Conservation (phyloP, 768 basidiomycete species). For the Lanmaoa rubissima region DNA sequence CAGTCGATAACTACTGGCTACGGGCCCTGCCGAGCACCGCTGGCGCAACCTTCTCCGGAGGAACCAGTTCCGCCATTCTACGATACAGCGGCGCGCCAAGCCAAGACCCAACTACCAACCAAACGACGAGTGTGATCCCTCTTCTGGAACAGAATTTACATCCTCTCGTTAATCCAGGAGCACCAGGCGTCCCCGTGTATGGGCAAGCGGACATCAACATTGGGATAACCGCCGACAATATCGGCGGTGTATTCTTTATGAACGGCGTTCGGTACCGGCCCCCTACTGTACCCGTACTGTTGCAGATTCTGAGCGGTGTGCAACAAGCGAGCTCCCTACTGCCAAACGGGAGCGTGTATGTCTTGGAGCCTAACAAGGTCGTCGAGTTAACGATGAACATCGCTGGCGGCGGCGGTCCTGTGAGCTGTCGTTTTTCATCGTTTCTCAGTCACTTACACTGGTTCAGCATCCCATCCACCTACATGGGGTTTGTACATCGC, state of each 20-base stretch:
- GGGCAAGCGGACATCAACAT: constrained; percentile 44
- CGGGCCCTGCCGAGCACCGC: constrained; percentile 35
- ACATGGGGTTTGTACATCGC: constrained; percentile 23
- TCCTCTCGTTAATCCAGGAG: constrained; percentile 26
- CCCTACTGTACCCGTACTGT: constrained; percentile 41
- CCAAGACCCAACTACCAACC: constrained; percentile 39
- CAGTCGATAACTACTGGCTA: constrained; percentile 55
- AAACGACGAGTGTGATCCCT: constrained; percentile 21
- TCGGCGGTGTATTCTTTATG: constrained; percentile 10
- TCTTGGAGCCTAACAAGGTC: constrained; percentile 27
- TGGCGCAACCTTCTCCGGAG: constrained; percentile 30
- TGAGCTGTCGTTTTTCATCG: constrained; percentile 10
- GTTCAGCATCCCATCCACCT: constrained; percentile 30
- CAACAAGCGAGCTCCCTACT: constrained; percentile 27
- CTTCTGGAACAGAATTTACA: constrained; percentile 33
- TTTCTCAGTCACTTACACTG: neutral
- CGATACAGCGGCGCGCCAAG: constrained; percentile 45
- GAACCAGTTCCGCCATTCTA: constrained; percentile 54
- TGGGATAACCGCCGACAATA: constrained; percentile 15
- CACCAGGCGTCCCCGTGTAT: constrained; percentile 37
- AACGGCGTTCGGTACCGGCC: constrained; percentile 16
- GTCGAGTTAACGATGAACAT: constrained; percentile 26
- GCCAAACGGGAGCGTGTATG: constrained; percentile 25
- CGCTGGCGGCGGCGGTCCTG: constrained; percentile 14
- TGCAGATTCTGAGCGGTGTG: constrained; percentile 47